Conservation (phyloP, 2,329 filamentous ascomycete species). For the Penicillium sp. region DNA sequence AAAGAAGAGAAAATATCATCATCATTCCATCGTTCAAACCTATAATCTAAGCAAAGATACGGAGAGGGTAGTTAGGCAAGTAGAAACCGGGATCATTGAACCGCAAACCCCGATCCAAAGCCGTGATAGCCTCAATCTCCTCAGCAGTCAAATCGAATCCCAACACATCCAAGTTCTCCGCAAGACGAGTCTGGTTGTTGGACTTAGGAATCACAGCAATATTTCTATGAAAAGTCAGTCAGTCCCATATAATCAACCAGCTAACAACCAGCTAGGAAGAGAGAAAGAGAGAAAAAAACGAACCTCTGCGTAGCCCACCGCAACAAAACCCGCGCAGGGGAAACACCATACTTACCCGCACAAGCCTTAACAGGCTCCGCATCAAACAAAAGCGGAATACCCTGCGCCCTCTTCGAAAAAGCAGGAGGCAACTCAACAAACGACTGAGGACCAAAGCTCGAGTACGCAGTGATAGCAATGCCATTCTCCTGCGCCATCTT, state of each 20-base stretch:
- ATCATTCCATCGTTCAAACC: no score
- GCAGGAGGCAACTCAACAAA: constrained; percentile 10
- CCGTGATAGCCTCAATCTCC: constrained; percentile 5
- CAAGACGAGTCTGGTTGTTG: constrained; percentile 7
- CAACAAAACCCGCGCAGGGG: constrained; percentile 10
- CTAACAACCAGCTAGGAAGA: no score
- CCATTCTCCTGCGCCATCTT: constrained; percentile 10
- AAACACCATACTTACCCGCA: constrained; percentile 5
- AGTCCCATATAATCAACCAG: background rate
- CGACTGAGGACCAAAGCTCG: constrained; percentile 11
- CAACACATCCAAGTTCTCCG: constrained; percentile 13
- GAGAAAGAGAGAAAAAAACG: background rate
- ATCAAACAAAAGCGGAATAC: constrained; percentile 11
- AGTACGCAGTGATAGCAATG: constrained; percentile 12
- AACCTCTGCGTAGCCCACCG: constrained; percentile 13
- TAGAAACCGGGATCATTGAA: constrained; percentile 11
- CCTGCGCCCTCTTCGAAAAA: constrained; percentile 9
- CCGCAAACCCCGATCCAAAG: constrained; percentile 7
- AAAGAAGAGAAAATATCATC: no score
- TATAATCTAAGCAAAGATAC: constrained; percentile 9
- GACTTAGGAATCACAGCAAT: constrained; percentile 15
- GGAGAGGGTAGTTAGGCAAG: constrained; percentile 8
- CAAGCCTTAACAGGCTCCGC: constrained; percentile 3
- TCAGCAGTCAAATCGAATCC: constrained; percentile 8
- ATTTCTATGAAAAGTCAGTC: background rate